Conservation (phyloP, 495 filamentous ascomycete species). For the Platismatia glauca region DNA sequence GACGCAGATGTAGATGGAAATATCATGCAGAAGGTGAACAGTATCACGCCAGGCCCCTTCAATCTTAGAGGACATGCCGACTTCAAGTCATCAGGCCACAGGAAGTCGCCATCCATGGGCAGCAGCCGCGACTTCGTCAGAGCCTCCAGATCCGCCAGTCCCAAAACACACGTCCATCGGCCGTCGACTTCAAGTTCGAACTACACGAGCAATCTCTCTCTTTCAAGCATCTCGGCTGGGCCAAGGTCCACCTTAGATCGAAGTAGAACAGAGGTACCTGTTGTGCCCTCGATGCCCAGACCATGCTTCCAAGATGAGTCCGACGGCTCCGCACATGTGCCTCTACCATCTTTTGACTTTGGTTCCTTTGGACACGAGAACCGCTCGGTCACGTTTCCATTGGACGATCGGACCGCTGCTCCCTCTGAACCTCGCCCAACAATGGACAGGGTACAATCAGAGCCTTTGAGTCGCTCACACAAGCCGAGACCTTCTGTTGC, state of each 20-base stretch:
- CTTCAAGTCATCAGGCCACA: constrained; percentile 20
- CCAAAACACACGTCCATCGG: constrained; percentile 17
- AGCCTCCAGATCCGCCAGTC: constrained; percentile 8
- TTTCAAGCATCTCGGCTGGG: constrained; percentile 20
- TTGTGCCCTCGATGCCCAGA: constrained; percentile 16
- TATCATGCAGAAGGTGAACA: constrained; percentile 52
- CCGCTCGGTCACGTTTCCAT: constrained; percentile 50
- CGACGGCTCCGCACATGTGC: constrained; percentile 35
- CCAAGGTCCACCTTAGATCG: constrained; percentile 12
- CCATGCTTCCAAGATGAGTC: constrained; percentile 4
- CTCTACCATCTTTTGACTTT: constrained; percentile 29
- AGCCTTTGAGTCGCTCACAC: constrained; percentile 14
- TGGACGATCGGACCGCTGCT: constrained; percentile 27
- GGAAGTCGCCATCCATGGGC: constrained; percentile 26
- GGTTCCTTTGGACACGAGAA: constrained; percentile 33
- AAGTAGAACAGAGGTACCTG: constrained; percentile 16
- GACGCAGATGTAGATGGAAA: constrained; percentile 30
- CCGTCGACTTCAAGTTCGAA: constrained; percentile 23
- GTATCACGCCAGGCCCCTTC: constrained; percentile 60
- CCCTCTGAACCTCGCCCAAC: constrained; percentile 8
- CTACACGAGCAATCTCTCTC: constrained; percentile 19
- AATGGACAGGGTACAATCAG: constrained; percentile 14
- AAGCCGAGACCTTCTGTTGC: constrained; percentile 20
- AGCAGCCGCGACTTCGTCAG: constrained; percentile 24
- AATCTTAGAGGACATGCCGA: constrained; percentile 30